Conservation (phyloP, 345 rosid genomes). For the Turritis glabra region DNA sequence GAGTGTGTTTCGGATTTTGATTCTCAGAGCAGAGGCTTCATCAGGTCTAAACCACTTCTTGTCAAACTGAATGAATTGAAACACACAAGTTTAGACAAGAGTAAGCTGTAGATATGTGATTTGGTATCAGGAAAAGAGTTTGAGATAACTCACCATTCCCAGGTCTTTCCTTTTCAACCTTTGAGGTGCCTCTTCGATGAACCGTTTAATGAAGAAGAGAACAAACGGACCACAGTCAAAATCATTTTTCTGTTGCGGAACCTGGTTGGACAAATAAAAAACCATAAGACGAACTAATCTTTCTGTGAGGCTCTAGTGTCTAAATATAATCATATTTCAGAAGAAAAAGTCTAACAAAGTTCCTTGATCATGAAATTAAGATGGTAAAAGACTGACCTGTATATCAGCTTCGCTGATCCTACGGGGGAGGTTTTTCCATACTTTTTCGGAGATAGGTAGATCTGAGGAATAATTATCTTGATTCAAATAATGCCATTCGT, state of each 20-base stretch:
- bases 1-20: constrained; percentile 59
- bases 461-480: constrained; percentile 52
- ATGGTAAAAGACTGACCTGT: constrained; percentile 39
- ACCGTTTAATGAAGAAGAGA: constrained; percentile 81
- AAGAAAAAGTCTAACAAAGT: not conserved
- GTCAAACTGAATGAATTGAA: constrained; percentile 57
- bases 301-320: not conserved
- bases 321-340: not conserved
- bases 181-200: constrained; percentile 79
- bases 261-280: constrained; percentile 48
- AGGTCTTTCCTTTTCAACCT: constrained; percentile 78
- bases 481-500: constrained; percentile 76
- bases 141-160: constrained; percentile 56
- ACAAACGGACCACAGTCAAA: constrained; percentile 94
- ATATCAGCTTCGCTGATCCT: constrained; percentile 55
- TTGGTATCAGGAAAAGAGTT: not conserved
- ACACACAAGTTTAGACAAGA: constrained; percentile 11
- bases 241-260: constrained; percentile 93
- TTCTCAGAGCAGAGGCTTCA: constrained; percentile 81
- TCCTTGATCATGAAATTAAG: not conserved
- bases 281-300: constrained; percentile 5
- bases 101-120: not conserved
- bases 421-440: constrained; percentile 65
- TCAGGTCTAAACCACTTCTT: constrained; percentile 84
- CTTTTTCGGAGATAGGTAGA: constrained; percentile 56